Evolutionary conservation across 345 rosid species (phyloP).

Genomic region (Microcos paniculata): DNA sequence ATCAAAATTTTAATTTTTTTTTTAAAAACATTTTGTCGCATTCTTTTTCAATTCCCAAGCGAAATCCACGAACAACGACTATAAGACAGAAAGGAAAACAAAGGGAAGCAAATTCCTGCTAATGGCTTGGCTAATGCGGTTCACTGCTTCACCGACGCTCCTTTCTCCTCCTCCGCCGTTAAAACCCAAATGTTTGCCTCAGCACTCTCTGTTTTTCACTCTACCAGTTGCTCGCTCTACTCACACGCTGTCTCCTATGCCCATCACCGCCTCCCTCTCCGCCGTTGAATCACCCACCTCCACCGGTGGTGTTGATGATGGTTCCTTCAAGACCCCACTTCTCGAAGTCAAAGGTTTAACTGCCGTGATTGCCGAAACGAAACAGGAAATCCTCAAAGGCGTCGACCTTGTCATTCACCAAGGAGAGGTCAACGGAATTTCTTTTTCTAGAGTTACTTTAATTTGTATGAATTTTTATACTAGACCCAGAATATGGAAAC

Average conservation of each 20-base stretch:
- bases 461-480: neutral
- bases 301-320: neutral
- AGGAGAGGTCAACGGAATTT: constrained; percentile 67
- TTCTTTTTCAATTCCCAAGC: too few species aligned
- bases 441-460: neutral
- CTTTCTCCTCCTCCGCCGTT: neutral
- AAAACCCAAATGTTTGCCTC: neutral
- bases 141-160: constrained; percentile 6
- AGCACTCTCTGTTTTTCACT: neutral
- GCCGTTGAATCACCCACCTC: constrained; percentile 5
- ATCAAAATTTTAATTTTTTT: too few species aligned
- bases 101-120: neutral
- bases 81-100: neutral
- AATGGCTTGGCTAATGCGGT: constrained; percentile 6
- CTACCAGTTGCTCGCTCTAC: neutral
- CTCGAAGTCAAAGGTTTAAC: constrained; percentile 79
- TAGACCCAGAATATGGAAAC: neutral
- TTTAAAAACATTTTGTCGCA: too few species aligned
- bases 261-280: neutral
- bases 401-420: constrained; percentile 66
- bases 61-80: neutral
- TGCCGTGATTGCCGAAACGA: constrained; percentile 74
- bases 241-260: neutral
- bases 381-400: constrained; percentile 84
- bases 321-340: constrained; percentile 45